Conservation (phyloP, 441 rosid species). For the Bruguiera hainesii region DNA sequence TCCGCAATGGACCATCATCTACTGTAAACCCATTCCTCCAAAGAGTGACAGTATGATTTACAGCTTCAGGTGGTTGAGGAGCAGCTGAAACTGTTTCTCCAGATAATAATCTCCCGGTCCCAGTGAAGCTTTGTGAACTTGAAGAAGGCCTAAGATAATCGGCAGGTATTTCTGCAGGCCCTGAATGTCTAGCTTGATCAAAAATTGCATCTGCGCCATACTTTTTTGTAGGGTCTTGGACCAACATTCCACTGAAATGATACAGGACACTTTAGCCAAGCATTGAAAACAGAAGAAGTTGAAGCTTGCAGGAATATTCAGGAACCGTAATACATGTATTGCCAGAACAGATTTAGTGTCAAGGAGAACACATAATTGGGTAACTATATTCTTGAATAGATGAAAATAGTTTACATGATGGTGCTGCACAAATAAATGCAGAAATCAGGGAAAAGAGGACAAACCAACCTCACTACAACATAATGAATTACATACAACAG, state of each 20-base stretch:
- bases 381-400: no score
- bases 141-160: constrained; percentile 49
- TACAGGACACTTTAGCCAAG: no score
- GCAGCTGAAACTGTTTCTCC: constrained; percentile 66
- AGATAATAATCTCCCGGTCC: constrained; percentile 77
- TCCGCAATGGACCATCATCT: constrained; percentile 85
- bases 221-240: constrained; percentile 76
- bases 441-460: no score
- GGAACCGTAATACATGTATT: no score
- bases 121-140: constrained; percentile 77
- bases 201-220: constrained; percentile 84
- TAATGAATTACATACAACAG: no score
- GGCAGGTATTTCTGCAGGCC: constrained; percentile 73
- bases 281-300: not conserved
- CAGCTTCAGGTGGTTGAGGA: constrained; percentile 68
- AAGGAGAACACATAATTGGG: no score
- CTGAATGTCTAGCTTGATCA: constrained; percentile 70
- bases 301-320: no score
- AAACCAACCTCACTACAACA: no score
- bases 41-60: constrained; percentile 71
- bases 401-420: no score
- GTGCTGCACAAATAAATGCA: no score
- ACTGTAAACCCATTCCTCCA: constrained; percentile 97
- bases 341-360: no score
- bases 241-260: constrained; percentile 76